These are phyloP conservation scores for Claviceps digitariae DNA, from an alignment of 2,329 filamentous ascomycete species.

Conservation along the genomic window DNA sequence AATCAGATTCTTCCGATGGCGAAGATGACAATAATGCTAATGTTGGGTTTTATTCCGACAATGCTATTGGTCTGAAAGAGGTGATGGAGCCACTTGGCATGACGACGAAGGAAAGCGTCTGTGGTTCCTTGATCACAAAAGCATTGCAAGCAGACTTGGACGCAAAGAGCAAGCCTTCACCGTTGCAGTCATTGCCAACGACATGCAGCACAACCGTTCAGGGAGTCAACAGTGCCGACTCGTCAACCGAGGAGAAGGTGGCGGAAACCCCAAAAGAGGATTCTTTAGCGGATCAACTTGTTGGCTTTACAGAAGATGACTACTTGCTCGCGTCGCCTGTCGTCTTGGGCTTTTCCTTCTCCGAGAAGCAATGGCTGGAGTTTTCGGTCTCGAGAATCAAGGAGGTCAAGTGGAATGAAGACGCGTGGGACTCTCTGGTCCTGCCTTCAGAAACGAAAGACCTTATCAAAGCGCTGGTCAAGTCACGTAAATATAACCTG, in stretches of 20 bases:
- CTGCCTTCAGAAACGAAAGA: conserved; percentile 47
- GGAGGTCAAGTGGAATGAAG: conserved; percentile 74
- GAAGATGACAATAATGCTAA: conserved; percentile 16
- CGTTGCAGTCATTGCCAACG: conserved; percentile 39
- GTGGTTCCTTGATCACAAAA: conserved; percentile 17
- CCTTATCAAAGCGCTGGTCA: conserved; percentile 63
- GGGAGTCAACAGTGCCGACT: conserved; percentile 1
- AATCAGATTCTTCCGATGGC: conserved; percentile 31
- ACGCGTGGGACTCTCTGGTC: conserved; percentile 71
- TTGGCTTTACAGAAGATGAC: conserved; percentile 66
- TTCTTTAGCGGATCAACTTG: conserved; percentile 12
- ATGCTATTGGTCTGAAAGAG: conserved; percentile 27
- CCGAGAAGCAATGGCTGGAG: conserved; percentile 82
- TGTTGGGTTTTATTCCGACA: conserved; percentile 21
- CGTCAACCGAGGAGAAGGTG: conserved; percentile 1
- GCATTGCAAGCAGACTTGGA: conserved; percentile 17
- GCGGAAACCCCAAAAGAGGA: conserved; percentile 7
- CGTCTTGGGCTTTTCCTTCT: conserved; percentile 76
- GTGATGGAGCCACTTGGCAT: conserved; percentile 10
- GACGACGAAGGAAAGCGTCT: background rate
- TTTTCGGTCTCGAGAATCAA: conserved; percentile 67
- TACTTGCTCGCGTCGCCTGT: conserved; percentile 73
- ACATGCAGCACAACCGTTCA: conserved; percentile 10
- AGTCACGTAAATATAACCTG: conserved; percentile 71
- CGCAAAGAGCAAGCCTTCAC: conserved; percentile 26